Evolutionary conservation across 176 grass and related monocot genomes (phyloP), one percentile per base, ranked within the genome.

Genomic region (Bothriochloa decipiens): DNA sequence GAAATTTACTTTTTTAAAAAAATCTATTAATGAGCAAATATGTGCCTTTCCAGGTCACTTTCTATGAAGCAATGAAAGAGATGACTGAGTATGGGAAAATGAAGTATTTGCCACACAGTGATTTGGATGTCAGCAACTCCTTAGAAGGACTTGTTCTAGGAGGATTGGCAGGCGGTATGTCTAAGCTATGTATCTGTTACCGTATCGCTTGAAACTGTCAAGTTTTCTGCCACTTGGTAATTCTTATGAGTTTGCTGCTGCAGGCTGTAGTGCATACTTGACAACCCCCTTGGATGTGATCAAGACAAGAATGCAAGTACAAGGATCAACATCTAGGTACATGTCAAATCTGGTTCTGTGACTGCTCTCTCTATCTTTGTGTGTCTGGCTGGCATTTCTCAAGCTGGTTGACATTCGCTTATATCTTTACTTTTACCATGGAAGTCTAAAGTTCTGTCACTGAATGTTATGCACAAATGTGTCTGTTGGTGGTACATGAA

Each of bases 261-360:
- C 66, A 94, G 89, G 93, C 74, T 95, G 91, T 78, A 92, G 93
- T 89, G 93, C 96, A 84, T 96, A 94, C 73, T 86, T 92, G 78
- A 92, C 91, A 28, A 96, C 96, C 33, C 91, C 96, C 68, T 87
- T 99, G 71, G 89, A 94, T 88, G 93, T 98, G 69, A 96, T 91
- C 41, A 96, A 96, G 86, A 99, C 91, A 67, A 93, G 88, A 89
- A 41, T 99, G 76, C 93, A 98, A 91, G 95, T 98, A 83, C 95
- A 98, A 76, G 95, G 95, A 85, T 91, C 89, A 39, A 84, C 85
- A 15, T 71, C 85, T 87, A 95, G 92, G 95, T 98, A 86, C 5
- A 27, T 26, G 15, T 46, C 36, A 45, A 60, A 75, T 85, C 53
- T 76, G 15, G 64, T 79, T 84, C 33, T 42, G 13, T 78, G 23